Evolutionary conservation across 768 basidiomycete genomes (phyloP), one percentile per base, ranked within the genome.

Genomic region (Mycena kentingensis): DNA sequence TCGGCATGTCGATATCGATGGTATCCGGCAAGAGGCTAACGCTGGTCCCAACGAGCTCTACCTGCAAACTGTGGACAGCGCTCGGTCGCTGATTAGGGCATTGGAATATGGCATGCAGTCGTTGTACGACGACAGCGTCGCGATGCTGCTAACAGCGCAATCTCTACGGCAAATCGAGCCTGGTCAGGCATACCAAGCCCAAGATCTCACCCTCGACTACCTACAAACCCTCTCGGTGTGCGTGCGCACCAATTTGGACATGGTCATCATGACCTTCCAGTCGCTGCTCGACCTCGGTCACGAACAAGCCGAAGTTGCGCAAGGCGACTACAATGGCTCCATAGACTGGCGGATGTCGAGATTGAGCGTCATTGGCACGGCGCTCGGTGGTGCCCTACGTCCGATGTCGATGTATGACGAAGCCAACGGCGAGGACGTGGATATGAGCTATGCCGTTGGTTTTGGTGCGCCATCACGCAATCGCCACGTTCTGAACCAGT

Each of bases 1-100:
- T 18, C 81, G 83, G 26, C 83, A 86, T 65, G 83, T 95, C 54
- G 93, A 94, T 64, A 82, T 94, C 52, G 89, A 93, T 59, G 88
- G 87, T 15, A 77, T 88, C 55, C 75, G 75, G 24, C 74, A 78
- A 54, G 78, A 81, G 25, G 70, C 75, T 1, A 73, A 71, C 10
- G 63, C 74, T 13, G 66, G 76, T 6, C 64, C 73, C 21, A 80
- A 81, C 58, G 72, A 79, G 18, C 64, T 74, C 28, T 92, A 90
- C 63, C 64, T 74, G 13, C 77, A 82, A 56, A 82, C 83, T 18
- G 85, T 93, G 2, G 82, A 84, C 38, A 83, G 77, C 51, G 92
- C 89, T 18, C 78, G 87, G 26, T 60, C 74, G 8, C 77, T 90
- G 19, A 77, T 90, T 18, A 82, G 90, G 32, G 82, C 79, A 2